Base-by-base conservation (phyloP, 805 yeast species). In the Suhomyces faveliae region DNA sequence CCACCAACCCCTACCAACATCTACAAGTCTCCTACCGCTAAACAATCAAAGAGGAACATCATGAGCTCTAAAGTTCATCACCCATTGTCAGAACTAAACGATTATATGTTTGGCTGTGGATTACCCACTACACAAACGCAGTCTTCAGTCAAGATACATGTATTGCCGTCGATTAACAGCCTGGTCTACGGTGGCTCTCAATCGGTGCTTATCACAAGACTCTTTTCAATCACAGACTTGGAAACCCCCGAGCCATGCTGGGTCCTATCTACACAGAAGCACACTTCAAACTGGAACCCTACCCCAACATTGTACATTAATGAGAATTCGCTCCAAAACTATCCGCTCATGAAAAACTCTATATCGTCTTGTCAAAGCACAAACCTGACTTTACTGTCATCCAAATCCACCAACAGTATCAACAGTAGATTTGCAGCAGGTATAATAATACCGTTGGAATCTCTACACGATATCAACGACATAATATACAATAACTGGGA, bases 81-180 rank as follows among this genome's bases (percentile, higher is more conserved):
- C 51, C 67, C 74, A 13, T 52, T 66, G 19, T 64, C 62, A 47
- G 83, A 80, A 49, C 54, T 80, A 17, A 71, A 77, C 22, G 76
- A 76, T 47, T 77, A 71, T 53, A 77, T 80, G 78, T 80, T 79
- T 60, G 85, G 85, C 10, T 74, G 78, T 44, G 84, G 84, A 0
- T 63, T 80, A 25, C 79, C 81, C 7, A 63, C 77, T 6, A 76
- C 69, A 48, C 82, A 79, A 47, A 60, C 67, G 13, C 65, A 67
- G 15, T 60, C 70, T 19, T 60, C 73, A 10, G 75, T 80, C 4
- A 80, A 80, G 51, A 56, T 79, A 2, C 83, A 80, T 58, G 52
- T 66, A 39, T 59, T 80, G 13, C 82, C 82, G 1, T 59, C 71
- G 1, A 53, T 77, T 15, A 64, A 70, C 20, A 64, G 66, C 22